These are phyloP conservation scores for Colletotrichum tabaci DNA, from an alignment of 2,329 filamentous ascomycete species.

Conservation along the genomic window DNA sequence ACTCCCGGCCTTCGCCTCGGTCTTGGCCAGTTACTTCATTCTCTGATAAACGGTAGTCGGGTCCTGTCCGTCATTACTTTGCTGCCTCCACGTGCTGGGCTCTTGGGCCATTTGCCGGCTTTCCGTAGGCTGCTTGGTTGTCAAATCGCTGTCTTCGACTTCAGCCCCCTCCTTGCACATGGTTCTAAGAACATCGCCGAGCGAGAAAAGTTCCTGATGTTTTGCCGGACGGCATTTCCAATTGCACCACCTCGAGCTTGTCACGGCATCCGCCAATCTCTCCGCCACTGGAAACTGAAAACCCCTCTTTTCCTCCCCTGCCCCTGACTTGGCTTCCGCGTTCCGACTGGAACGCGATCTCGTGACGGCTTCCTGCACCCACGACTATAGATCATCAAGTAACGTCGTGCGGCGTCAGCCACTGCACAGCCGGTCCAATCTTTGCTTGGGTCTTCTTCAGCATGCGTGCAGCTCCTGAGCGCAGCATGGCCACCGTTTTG, in stretches of 20 bases:
- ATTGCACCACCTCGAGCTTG: conserved; percentile 31
- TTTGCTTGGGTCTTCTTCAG: not conserved
- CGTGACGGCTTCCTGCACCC: conserved; percentile 35
- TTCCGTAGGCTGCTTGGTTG: conserved; percentile 22
- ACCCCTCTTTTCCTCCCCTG: not conserved
- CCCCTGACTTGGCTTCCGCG: conserved; percentile 14
- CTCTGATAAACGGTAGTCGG: conserved; percentile 17
- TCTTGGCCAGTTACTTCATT: not conserved
- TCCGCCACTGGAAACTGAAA: not conserved
- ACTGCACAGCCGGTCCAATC: conserved; percentile 7
- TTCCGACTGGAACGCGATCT: conserved; percentile 35
- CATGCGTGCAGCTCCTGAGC: conserved; percentile 2
- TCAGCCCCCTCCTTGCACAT: conserved; percentile 16
- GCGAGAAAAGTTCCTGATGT: conserved; percentile 37
- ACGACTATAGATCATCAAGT: conserved; percentile 34
- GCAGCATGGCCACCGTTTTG: not conserved
- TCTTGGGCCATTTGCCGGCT: conserved; percentile 14
- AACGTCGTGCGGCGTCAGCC: conserved; percentile 30
- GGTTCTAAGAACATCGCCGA: conserved; percentile 35
- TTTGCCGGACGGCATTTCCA: conserved; percentile 27
- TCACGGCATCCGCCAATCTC: conserved; percentile 30
- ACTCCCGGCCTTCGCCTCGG: conserved; percentile 3
- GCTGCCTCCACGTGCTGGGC: conserved; percentile 25
- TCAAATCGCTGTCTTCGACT: conserved; percentile 27
- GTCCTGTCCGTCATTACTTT: conserved; percentile 24